Evolutionary conservation across 495 filamentous ascomycete genomes (phyloP).

Genomic region (Copromyces sp.): DNA sequence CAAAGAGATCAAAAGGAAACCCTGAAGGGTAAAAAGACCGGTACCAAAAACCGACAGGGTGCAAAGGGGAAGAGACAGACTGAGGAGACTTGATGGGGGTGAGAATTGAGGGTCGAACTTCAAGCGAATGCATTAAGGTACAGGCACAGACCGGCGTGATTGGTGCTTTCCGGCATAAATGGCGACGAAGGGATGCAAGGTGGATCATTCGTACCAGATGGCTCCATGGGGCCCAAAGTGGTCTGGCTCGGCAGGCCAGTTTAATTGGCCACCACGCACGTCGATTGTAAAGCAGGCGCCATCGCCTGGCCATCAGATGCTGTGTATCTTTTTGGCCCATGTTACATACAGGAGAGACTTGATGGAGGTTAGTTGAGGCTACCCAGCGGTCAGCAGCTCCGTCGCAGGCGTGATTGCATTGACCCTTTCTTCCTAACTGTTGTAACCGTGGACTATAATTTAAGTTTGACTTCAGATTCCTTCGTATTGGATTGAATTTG

Average conservation of each 20-base stretch:
- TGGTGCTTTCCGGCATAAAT: not conserved
- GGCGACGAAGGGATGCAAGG: not conserved
- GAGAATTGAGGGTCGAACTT: not conserved
- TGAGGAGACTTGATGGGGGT: not conserved
- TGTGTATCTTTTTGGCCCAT: not conserved
- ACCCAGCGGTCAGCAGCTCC: not conserved
- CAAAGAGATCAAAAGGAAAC: slow-evolving; percentile 2
- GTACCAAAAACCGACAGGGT: slow-evolving; percentile 5
- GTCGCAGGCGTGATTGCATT: not conserved
- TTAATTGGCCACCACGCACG: not conserved
- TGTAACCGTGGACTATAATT: not conserved
- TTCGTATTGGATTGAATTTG: not conserved
- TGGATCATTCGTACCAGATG: not conserved
- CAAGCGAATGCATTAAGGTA: not conserved
- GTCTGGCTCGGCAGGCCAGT: not conserved
- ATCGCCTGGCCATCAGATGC: not conserved
- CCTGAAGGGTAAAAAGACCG: slow-evolving; percentile 2
- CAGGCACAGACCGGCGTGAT: not conserved
- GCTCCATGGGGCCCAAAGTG: not conserved
- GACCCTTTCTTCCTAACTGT: not conserved
- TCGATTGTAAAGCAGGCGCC: not conserved
- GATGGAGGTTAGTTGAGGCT: not conserved
- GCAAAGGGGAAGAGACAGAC: slow-evolving; percentile 1
- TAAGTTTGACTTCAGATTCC: not conserved
- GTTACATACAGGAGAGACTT: not conserved